phyloP scores from a whole-genome alignment of 2,329 filamentous ascomycete genomes.

The Colletotrichum lupini region DNA sequence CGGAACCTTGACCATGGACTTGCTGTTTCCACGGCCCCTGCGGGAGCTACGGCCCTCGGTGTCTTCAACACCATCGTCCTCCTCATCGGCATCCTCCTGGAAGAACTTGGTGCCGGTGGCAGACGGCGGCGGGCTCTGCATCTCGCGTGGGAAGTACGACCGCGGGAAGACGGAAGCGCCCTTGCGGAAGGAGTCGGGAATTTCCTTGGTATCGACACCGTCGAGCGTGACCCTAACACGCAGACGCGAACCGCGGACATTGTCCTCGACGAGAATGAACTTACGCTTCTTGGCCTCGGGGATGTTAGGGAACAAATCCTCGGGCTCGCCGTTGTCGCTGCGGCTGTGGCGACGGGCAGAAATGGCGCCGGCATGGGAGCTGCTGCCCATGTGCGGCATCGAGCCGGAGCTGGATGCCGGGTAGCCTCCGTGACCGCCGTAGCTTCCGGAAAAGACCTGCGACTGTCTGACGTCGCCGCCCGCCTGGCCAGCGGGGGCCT shows the following conservation, averaged over 20 bases:
- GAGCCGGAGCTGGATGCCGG: constrained; percentile 65
- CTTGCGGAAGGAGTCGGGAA: constrained; percentile 94
- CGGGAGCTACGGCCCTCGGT: constrained; percentile 58
- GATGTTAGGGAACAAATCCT: constrained; percentile 85
- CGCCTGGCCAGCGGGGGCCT: constrained; percentile 65
- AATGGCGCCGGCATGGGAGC: constrained; percentile 47
- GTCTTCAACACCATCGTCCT: constrained; percentile 65
- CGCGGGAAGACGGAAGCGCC: constrained; percentile 90
- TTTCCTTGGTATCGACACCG: constrained; percentile 92
- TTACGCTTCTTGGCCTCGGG: constrained; percentile 93
- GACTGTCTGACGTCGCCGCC: constrained; percentile 72
- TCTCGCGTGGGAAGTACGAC: constrained; percentile 92
- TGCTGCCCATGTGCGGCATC: constrained; percentile 69
- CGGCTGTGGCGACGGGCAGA: constrained; percentile 49
- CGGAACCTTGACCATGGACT: constrained; percentile 69
- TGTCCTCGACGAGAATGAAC: constrained; percentile 95
- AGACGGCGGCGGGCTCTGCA: constrained; percentile 85
- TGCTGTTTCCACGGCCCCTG: constrained; percentile 47
- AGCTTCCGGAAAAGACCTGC: constrained; percentile 76
- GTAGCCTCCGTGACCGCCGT: constrained; percentile 72
- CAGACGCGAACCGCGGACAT: constrained; percentile 81
- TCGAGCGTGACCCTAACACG: constrained; percentile 94
- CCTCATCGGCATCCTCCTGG: constrained; percentile 70
- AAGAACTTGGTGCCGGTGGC: constrained; percentile 82
- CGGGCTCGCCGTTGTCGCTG: constrained; percentile 68